Conservation (phyloP, 768 basidiomycete species). For the Filobasidium wieringae region DNA sequence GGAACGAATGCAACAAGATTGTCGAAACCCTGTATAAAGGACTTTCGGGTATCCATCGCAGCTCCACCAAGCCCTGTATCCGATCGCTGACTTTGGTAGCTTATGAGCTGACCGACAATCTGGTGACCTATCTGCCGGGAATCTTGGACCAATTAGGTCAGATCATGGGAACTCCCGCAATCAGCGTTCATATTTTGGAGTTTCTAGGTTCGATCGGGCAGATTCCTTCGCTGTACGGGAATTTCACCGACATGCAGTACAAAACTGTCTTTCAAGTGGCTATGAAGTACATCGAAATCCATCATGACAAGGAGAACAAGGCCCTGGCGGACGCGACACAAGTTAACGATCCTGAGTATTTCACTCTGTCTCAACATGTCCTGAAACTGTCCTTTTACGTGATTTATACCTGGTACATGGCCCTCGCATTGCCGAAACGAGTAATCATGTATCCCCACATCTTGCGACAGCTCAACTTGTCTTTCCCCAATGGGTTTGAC, state of each 20-base stretch:
- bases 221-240: slow-evolving; percentile 63
- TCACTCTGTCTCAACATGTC: slow-evolving; percentile 77
- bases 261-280: slow-evolving; percentile 91
- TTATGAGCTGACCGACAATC: slow-evolving; percentile 70
- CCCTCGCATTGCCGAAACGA: slow-evolving; percentile 68
- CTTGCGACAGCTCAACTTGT: slow-evolving; percentile 69
- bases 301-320: slow-evolving; percentile 17
- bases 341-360: slow-evolving; percentile 36
- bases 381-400: slow-evolving; percentile 78
- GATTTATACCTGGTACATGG: slow-evolving; percentile 90
- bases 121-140: slow-evolving; percentile 63
- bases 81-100: slow-evolving; percentile 78
- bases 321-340: slow-evolving; percentile 7
- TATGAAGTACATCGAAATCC: slow-evolving; percentile 70
- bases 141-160: slow-evolving; percentile 71
- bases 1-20: slow-evolving; percentile 38
- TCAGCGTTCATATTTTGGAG: slow-evolving; percentile 92
- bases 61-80: slow-evolving; percentile 66
- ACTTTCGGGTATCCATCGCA: slow-evolving; percentile 28
- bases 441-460: slow-evolving; percentile 73
- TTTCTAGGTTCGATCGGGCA: slow-evolving; percentile 80
- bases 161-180: slow-evolving; percentile 85
- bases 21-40: slow-evolving; percentile 42
- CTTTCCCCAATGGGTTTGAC: slow-evolving; percentile 70
- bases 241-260: slow-evolving; percentile 81